Base-by-base conservation (phyloP, 2,329 filamentous ascomycete species). In the Trichoderma brevicompactum region DNA sequence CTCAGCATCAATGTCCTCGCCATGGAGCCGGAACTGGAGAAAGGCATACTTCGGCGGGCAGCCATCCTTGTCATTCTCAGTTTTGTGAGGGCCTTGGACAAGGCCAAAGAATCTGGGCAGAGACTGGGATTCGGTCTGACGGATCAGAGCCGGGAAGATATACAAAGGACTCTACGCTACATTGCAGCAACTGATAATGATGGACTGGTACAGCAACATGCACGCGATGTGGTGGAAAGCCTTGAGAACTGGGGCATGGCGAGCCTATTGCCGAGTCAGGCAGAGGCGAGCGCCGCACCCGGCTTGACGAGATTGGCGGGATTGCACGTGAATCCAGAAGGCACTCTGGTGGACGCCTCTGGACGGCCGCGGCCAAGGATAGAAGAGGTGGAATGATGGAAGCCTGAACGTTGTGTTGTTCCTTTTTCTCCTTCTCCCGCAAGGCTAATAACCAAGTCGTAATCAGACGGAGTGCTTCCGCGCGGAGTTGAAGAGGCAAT, bases 101-200 rank as follows among this genome's bases (percentile, higher is more conserved):
- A 76, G 2, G 84, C 84, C 6, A 80, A 80, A 65, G 79, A 85
- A 56, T 70, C 76, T 10, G 77, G 80, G 3, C 79, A 73, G 54
- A 78, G 76, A 9, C 74, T 87, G 13, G 82, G 80, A 0, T 87
- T 88, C 66, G 85, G 83, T 1, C 77, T 88, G 48, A 83, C 81
- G 2, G 79, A 82, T 15, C 76, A 81, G 67, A 88, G 85, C 71
- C 81, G 85, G 58, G 80, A 82, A 34, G 87, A 92, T 63, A 83
- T 92, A n/a, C 75, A 82, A 70, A 80, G 84, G 54, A 84, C 89
- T 9, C 73, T 92, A 46, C 76, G 77, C 59, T 92, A 92, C 74
- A 81, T 91, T n/a, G 81, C 82, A 7, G 81, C 78, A 44, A 88
- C 86, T 28, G 90, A 93, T 74, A 83, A 81, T 28, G 90, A 93